A percentile compares a stretch with the other conserved stretches of the same genome.
These are phyloP conservation scores for Cercospora zeae-maydis DNA, from an alignment of 2,329 filamentous ascomycete species.

Conservation along the genomic window DNA sequence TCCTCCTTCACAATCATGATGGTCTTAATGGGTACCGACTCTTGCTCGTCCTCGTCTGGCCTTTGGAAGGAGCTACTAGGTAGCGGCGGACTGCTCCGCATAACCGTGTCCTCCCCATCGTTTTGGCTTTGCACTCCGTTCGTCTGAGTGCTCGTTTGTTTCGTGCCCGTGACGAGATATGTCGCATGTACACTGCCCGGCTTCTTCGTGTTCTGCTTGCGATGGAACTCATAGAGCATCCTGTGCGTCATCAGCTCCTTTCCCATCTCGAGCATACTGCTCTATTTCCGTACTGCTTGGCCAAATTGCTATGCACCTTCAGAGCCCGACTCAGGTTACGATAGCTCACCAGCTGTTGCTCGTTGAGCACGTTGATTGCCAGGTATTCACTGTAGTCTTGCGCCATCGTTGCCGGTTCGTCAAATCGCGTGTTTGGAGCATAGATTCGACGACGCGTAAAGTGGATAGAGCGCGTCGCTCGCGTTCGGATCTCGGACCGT, in stretches of 20 bases:
- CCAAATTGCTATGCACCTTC: conserved; percentile 77
- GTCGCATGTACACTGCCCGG: conserved; percentile 78
- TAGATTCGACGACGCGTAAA: conserved; percentile 10
- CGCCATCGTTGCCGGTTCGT: conserved; percentile 32
- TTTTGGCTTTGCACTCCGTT: conserved; percentile 42
- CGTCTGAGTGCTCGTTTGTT: conserved; percentile 39
- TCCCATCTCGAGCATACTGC: not conserved
- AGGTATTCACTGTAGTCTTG: conserved; percentile 67
- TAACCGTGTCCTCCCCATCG: conserved; percentile 63
- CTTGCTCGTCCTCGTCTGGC: conserved; percentile 45
- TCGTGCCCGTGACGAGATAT: conserved; percentile 78
- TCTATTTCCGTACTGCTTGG: conserved; percentile 68
- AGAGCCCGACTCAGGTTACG: conserved; percentile 76
- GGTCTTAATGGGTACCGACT: conserved; percentile 48
- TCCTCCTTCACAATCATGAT: conserved; percentile 33
- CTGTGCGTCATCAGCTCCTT: conserved; percentile 45
- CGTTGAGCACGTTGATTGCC: conserved; percentile 70
- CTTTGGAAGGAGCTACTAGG: conserved; percentile 61
- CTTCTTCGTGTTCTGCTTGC: conserved; percentile 70
- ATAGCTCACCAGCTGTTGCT: conserved; percentile 81
- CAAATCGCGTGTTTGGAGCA: not conserved
- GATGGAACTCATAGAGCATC: conserved; percentile 84
- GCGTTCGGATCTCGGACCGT: not conserved
- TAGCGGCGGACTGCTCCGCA: conserved; percentile 63
- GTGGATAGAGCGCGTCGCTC: conserved; percentile 5